Evolutionary conservation across 2,329 filamentous ascomycete genomes (phyloP).

Genomic region (Aspergillus sp.): DNA sequence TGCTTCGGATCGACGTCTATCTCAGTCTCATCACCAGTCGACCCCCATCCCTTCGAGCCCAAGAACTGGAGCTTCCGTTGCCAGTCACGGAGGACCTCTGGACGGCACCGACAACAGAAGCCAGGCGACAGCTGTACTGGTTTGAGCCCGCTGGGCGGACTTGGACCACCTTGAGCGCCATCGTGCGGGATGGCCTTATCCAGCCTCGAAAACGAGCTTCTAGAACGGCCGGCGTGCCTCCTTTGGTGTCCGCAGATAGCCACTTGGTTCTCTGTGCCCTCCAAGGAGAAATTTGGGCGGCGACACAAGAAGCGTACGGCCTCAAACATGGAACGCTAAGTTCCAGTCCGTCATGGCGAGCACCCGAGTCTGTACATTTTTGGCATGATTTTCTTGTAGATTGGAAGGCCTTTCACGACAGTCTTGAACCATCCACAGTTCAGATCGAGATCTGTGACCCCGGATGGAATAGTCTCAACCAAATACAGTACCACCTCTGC

Average conservation of each 20-base stretch:
- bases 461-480: neutral
- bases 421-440: neutral
- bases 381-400: neutral
- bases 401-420: neutral
- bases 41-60: neutral
- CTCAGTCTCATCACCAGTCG: neutral
- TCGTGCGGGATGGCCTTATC: neutral
- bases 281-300: neutral
- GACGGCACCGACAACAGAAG: neutral
- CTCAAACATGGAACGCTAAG: neutral
- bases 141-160: neutral
- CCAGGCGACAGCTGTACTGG: neutral
- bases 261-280: neutral
- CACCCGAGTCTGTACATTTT: neutral
- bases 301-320: neutral
- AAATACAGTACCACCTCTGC: neutral
- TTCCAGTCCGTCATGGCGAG: neutral
- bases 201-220: neutral
- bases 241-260: neutral
- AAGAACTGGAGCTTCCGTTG: neutral
- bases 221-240: neutral
- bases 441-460: neutral
- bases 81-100: neutral
- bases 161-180: neutral
- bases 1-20: neutral